phyloP scores from a whole-genome alignment of 2,329 filamentous ascomycete genomes.

The Rhynchosporium graminicola region DNA sequence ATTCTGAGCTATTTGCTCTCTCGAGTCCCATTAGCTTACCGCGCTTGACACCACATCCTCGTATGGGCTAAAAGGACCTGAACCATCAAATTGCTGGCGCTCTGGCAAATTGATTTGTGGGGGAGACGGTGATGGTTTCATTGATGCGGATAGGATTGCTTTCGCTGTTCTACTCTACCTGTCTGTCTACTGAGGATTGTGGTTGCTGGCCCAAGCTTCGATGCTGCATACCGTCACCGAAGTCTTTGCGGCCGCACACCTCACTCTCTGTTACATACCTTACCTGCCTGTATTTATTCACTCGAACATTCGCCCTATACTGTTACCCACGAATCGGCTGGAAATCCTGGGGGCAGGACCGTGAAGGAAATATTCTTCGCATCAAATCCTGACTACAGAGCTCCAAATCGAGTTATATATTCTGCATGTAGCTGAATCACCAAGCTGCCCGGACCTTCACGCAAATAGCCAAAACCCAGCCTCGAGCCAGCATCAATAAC shows the following conservation, averaged over 20 bases:
- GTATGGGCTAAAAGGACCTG: slow-evolving; percentile 22
- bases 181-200: not conserved
- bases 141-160: slow-evolving; percentile 2
- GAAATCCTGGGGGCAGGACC: not conserved
- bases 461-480: not conserved
- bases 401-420: not conserved
- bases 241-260: slow-evolving; percentile 10
- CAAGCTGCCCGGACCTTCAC: not conserved
- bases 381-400: not conserved
- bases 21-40: not conserved
- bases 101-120: slow-evolving; percentile 26
- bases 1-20: not conserved
- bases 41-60: slow-evolving; percentile 28
- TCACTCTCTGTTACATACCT: not conserved
- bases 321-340: not conserved
- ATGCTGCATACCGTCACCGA: not conserved
- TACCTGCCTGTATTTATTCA: not conserved
- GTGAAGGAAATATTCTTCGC: not conserved
- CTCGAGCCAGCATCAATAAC: not conserved
- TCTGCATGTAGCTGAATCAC: slow-evolving; percentile 11
- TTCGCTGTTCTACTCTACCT: not conserved
- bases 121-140: slow-evolving; percentile 26
- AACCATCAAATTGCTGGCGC: slow-evolving; percentile 21
- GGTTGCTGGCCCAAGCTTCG: not conserved
- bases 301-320: not conserved